A percentile compares a stretch with the other conserved stretches of the same genome.
Evolutionary conservation across 208 protist species (phyloP).

Genomic region (Tritrichomonas musculus): DNA sequence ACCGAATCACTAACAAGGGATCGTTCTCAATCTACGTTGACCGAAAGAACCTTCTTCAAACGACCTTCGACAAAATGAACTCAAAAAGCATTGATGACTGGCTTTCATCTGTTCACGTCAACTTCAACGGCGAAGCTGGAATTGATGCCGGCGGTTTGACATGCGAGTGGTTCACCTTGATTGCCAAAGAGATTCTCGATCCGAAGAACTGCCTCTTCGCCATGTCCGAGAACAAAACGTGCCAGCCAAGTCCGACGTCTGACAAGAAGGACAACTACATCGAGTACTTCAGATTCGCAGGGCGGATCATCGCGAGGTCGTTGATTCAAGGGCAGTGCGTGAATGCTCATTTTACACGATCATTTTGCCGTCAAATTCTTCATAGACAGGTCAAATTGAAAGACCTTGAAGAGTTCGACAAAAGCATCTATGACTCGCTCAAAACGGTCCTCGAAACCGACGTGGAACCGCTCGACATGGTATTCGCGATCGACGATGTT

Average conservation of each 20-base stretch:
- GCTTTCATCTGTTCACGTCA: not conserved
- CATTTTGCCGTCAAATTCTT: conserved; percentile 95
- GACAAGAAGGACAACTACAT: conserved; percentile 85
- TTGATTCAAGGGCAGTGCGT: conserved; percentile 76
- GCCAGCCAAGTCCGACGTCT: conserved; percentile 88
- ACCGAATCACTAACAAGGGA: not conserved
- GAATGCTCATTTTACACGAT: conserved; percentile 87
- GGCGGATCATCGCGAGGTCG: conserved; percentile 60
- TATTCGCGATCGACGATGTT: conserved; percentile 79
- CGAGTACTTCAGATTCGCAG: conserved; percentile 86
- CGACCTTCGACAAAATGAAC: not conserved
- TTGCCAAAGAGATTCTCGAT: conserved; percentile 42
- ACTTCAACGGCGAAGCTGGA: conserved; percentile 44
- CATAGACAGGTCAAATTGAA: conserved; percentile 69
- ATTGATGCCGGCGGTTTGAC: conserved; percentile 43
- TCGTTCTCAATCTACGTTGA: not conserved
- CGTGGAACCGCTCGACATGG: conserved; percentile 72
- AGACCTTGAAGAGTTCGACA: conserved; percentile 90
- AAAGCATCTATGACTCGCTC: conserved; percentile 78
- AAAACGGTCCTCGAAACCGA: conserved; percentile 80
- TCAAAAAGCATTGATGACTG: not conserved
- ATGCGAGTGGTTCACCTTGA: conserved; percentile 41
- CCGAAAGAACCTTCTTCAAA: not conserved
- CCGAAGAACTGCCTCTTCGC: conserved; percentile 41
- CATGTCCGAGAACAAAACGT: conserved; percentile 50